phyloP scores from a whole-genome alignment of 2,329 filamentous ascomycete genomes.

The Pseudocercospora vitis region DNA sequence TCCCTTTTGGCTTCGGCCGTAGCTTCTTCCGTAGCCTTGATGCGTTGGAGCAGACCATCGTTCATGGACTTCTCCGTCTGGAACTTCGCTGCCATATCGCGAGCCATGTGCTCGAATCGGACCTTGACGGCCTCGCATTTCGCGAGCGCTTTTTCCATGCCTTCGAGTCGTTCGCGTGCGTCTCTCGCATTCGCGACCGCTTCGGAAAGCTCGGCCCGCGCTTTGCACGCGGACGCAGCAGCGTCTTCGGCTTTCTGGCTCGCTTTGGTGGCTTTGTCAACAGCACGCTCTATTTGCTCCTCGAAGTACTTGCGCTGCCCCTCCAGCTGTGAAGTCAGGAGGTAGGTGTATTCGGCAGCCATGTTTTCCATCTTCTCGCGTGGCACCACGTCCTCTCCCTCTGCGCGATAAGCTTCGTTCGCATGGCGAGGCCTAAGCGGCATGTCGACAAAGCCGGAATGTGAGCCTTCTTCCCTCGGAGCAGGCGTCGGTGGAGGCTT shows the following conservation, averaged over 20 bases:
- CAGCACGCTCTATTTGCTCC: slow-evolving; percentile 83
- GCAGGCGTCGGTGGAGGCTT: slow-evolving; percentile 61
- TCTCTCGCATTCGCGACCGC: slow-evolving; percentile 58
- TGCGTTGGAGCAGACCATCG: slow-evolving; percentile 77
- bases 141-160: slow-evolving; percentile 70
- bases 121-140: slow-evolving; percentile 67
- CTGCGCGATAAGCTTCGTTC: slow-evolving; percentile 40
- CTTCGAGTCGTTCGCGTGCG: slow-evolving; percentile 58
- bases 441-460: slow-evolving; percentile 68
- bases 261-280: slow-evolving; percentile 81
- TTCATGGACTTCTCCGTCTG: slow-evolving; percentile 86
- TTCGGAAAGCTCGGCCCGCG: slow-evolving; percentile 51
- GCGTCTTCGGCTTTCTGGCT: slow-evolving; percentile 66
- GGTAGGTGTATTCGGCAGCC: slow-evolving; percentile 89
- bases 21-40: slow-evolving; percentile 66
- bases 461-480: slow-evolving; percentile 49
- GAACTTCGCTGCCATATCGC: slow-evolving; percentile 71
- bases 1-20: slow-evolving; percentile 56
- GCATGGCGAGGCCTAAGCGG: slow-evolving; percentile 52
- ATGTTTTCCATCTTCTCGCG: slow-evolving; percentile 58
- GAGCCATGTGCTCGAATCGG: slow-evolving; percentile 73
- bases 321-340: slow-evolving; percentile 89
- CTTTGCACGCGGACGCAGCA: slow-evolving; percentile 47
- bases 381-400: slow-evolving; percentile 56
- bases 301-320: slow-evolving; percentile 93